Evolutionary conservation across 371 early-diverging fungal species (phyloP).

Genomic region (Mucor mucedo): DNA sequence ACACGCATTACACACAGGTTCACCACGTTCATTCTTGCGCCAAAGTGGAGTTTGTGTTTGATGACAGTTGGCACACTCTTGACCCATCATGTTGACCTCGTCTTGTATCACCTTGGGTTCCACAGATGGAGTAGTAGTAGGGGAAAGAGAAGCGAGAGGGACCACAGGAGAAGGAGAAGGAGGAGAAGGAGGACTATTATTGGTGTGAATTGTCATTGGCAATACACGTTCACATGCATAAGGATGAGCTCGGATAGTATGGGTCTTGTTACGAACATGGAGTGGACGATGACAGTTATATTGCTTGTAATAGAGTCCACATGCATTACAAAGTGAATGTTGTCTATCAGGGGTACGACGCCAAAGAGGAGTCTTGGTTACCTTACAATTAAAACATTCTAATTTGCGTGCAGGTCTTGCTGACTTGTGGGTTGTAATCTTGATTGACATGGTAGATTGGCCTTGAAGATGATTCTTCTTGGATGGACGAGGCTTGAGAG

Average conservation of each 20-base stretch:
- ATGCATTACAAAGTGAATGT: slow-evolving; percentile 85
- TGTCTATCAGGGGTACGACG: slow-evolving; percentile 77
- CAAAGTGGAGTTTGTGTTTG: slow-evolving; percentile 91
- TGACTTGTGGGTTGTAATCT: slow-evolving; percentile 29
- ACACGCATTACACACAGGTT: slow-evolving; percentile 91
- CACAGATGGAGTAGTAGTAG: no score
- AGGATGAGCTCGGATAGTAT: slow-evolving; percentile 32
- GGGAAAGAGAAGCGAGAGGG: no score
- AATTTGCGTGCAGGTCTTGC: slow-evolving; percentile 61
- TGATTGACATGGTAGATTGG: slow-evolving; percentile 31
- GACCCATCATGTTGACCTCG: slow-evolving; percentile 5
- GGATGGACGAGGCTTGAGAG: slow-evolving; percentile 20
- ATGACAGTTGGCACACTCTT: slow-evolving; percentile 80
- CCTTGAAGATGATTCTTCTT: slow-evolving; percentile 32
- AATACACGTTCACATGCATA: slow-evolving; percentile 28
- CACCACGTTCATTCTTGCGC: slow-evolving; percentile 84
- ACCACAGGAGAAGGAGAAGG: neutral
- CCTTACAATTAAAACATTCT: slow-evolving; percentile 81
- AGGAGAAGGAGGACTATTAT: slow-evolving; percentile 14
- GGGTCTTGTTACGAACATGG: slow-evolving; percentile 61
- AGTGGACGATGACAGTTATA: slow-evolving; percentile 76
- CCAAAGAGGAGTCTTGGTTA: slow-evolving; percentile 84
- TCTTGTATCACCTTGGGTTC: neutral
- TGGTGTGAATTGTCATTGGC: slow-evolving; percentile 16
- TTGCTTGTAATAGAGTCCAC: slow-evolving; percentile 81